phyloP scores from a whole-genome alignment of 2,329 filamentous ascomycete genomes.

The Alternaria metachromatica region DNA sequence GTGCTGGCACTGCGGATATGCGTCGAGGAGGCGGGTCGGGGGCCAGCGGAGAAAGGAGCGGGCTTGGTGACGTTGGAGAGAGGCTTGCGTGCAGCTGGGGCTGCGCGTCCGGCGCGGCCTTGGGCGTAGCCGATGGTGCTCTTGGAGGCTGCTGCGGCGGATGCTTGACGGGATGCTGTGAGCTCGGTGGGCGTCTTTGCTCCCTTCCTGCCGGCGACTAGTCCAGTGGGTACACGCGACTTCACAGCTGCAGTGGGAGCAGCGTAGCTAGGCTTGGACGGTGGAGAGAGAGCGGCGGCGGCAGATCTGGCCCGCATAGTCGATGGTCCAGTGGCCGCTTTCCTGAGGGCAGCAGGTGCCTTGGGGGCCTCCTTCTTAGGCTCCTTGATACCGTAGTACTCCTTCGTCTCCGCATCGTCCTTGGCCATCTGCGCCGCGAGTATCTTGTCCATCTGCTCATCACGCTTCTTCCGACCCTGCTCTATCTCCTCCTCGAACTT shows the following conservation, averaged over 20 bases:
- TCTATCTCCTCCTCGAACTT: constrained; percentile 58
- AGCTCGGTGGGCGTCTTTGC: constrained; percentile 51
- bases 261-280: constrained; percentile 46
- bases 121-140: constrained; percentile 87
- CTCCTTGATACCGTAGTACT: constrained; percentile 36
- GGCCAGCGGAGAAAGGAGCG: constrained; percentile 34
- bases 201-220: constrained; percentile 51
- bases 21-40: constrained; percentile 23
- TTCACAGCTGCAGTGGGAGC: constrained; percentile 50
- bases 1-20: constrained; percentile 23
- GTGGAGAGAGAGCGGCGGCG: constrained; percentile 51
- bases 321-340: constrained; percentile 49
- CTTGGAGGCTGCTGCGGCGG: constrained; percentile 72
- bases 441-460: constrained; percentile 71
- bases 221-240: constrained; percentile 44
- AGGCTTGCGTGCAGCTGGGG: constrained; percentile 44
- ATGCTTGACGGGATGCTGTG: constrained; percentile 63
- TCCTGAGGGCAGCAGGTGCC: constrained; percentile 17
- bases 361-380: constrained; percentile 38
- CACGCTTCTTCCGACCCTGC: constrained; percentile 59
- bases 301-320: constrained; percentile 62
- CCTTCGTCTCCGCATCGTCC: constrained; percentile 57
- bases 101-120: constrained; percentile 66
- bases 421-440: constrained; percentile 65
- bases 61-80: constrained; percentile 46